Conservation (phyloP, 208 protist genomes). For the Trypanosoma theileri region DNA sequence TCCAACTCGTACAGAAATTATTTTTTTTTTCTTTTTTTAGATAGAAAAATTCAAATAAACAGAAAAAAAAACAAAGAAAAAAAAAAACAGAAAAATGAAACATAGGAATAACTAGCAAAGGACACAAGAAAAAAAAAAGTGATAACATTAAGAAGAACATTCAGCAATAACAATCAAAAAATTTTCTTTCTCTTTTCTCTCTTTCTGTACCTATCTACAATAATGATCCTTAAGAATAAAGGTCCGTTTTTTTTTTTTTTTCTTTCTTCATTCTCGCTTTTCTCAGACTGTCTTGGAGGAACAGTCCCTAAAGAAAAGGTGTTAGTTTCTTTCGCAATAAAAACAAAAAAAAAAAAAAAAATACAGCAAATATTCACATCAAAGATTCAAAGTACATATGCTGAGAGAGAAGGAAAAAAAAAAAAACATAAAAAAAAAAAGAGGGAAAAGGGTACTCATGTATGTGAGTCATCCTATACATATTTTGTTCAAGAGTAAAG, state of each 20-base stretch:
- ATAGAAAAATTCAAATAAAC: neutral
- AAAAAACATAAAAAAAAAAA: neutral
- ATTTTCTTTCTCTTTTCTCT: neutral
- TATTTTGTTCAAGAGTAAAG: neutral
- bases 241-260: too few relatives aligned
- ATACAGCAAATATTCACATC: neutral
- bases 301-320: too few relatives aligned
- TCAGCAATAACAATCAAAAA: neutral
- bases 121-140: slow-evolving; percentile 6
- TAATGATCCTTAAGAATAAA: too few relatives aligned
- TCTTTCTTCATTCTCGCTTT: too few relatives aligned
- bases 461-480: too few relatives aligned
- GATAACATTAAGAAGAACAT: neutral
- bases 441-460: too few relatives aligned
- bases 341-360: neutral
- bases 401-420: neutral
- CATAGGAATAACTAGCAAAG: neutral
- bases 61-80: slow-evolving; percentile 10
- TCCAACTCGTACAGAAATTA: too few relatives aligned
- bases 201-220: too few relatives aligned
- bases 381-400: neutral
- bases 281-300: too few relatives aligned
- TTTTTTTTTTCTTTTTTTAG: too few relatives aligned
- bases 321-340: neutral
- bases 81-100: neutral